Conservation (phyloP, 2,329 filamentous ascomycete species). For the Fusarium guadeloupense region DNA sequence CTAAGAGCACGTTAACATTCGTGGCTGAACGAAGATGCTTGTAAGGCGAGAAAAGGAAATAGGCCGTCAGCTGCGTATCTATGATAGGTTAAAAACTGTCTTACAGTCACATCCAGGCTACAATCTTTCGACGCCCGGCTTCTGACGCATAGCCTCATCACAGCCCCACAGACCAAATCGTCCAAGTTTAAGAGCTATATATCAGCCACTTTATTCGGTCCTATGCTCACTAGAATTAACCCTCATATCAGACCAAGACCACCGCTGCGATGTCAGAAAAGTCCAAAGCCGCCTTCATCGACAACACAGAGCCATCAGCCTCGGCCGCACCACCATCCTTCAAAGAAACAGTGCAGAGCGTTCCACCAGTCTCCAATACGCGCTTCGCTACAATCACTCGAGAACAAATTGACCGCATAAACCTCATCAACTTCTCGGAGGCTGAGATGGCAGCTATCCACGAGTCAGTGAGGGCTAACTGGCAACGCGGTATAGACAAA, state of each 20-base stretch:
- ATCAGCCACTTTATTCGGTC: not conserved
- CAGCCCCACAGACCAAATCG: not conserved
- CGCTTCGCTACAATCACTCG: conserved; percentile 7
- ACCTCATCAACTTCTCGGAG: conserved; percentile 14
- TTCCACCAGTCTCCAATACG: not conserved
- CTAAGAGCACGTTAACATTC: no score
- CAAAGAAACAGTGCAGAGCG: not conserved
- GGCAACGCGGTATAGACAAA: conserved; percentile 9
- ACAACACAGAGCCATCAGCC: not conserved
- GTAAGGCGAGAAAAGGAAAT: no score
- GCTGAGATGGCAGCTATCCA: conserved; percentile 2
- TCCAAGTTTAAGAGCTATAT: not conserved
- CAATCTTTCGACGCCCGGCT: not conserved
- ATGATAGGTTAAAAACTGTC: no score
- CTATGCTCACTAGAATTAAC: not conserved
- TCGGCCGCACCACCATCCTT: conserved; percentile 4
- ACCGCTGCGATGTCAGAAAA: conserved; percentile 4
- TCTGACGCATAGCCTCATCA: not conserved
- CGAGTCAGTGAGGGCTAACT: not conserved
- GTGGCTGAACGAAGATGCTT: no score
- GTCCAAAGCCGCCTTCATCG: not conserved
- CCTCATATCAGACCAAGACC: accelerated
- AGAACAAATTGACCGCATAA: conserved; percentile 5
- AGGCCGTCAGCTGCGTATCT: no score
- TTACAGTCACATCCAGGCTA: no score